These are phyloP conservation scores for Aspergillus bridgeri DNA, from an alignment of 495 filamentous ascomycete species.

Conservation along the genomic window DNA sequence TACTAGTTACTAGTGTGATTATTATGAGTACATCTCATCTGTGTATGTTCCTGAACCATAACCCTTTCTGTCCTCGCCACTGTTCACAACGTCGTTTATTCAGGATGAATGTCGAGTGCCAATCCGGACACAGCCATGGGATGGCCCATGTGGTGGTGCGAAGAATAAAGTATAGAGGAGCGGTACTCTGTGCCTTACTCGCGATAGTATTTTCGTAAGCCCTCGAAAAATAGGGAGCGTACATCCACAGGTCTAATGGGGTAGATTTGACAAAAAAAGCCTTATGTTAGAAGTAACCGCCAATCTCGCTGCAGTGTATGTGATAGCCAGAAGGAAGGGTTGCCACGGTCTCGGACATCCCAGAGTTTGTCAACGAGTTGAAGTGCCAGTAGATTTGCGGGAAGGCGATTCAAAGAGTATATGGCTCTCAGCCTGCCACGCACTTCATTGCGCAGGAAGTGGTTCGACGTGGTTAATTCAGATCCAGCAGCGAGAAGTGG, in stretches of 20 bases:
- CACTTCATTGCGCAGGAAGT: slow-evolving; percentile 10
- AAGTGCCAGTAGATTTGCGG: slow-evolving; percentile 11
- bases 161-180: neutral
- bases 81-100: no score
- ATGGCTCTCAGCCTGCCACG: slow-evolving; percentile 10
- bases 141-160: neutral
- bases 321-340: slow-evolving; percentile 10
- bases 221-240: neutral
- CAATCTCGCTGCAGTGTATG: slow-evolving; percentile 14
- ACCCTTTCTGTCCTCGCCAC: no score
- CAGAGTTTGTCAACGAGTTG: slow-evolving; percentile 15
- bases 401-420: slow-evolving; percentile 16
- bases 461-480: slow-evolving; percentile 10
- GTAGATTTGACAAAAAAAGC: slow-evolving; percentile 13
- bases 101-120: no score
- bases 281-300: slow-evolving; percentile 15
- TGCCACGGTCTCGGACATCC: slow-evolving; percentile 11
- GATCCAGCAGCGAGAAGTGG: slow-evolving; percentile 15
- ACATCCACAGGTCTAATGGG: slow-evolving; percentile 5
- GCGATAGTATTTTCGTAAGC: neutral
- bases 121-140: no score
- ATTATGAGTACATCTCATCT: no score
- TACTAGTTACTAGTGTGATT: no score
- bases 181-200: neutral
- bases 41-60: no score